Conservation (phyloP, 805 yeast genomes). For the Metschnikowia orientalis region DNA sequence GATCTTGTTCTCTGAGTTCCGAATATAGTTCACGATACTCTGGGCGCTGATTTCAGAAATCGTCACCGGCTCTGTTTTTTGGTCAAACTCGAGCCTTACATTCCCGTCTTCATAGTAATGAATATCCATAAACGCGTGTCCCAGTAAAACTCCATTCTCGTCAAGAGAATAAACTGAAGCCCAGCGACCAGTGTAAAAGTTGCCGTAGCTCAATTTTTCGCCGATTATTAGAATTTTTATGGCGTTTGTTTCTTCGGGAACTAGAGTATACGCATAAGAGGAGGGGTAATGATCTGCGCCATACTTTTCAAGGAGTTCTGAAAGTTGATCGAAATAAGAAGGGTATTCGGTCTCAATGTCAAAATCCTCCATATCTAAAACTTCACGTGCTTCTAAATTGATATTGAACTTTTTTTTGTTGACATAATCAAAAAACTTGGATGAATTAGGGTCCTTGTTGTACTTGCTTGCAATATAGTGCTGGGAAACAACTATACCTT, state of each 20-base stretch:
- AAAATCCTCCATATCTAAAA: conserved; percentile 49
- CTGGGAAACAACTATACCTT: conserved; percentile 28
- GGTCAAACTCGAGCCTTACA: conserved; percentile 61
- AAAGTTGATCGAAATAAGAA: conserved; percentile 26
- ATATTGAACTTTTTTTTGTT: conserved; percentile 50
- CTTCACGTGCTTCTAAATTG: conserved; percentile 47
- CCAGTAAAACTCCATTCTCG: conserved; percentile 35
- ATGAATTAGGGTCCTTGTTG: conserved; percentile 28
- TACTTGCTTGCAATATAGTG: conserved; percentile 29
- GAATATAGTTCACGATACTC: conserved; percentile 44
- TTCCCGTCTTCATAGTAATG: conserved; percentile 97
- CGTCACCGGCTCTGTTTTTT: conserved; percentile 24
- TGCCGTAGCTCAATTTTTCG: conserved; percentile 64
- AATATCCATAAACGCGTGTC: conserved; percentile 62
- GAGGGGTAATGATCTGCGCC: conserved; percentile 66
- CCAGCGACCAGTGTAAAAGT: conserved; percentile 92
- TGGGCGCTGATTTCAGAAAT: conserved; percentile 23
- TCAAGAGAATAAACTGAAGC: conserved; percentile 54
- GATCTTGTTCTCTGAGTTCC: conserved; percentile 51
- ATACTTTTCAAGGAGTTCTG: conserved; percentile 42
- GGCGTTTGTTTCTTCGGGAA: conserved; percentile 28
- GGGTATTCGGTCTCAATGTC: conserved; percentile 26
- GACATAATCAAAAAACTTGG: conserved; percentile 52
- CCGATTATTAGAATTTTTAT: conserved; percentile 61
- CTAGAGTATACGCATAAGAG: conserved; percentile 39